Percentiles rank a stretch among this genome's conserved stretches.
Conservation (phyloP, 176 grass and related monocot species). For the Cenchrus fungigraminus region DNA sequence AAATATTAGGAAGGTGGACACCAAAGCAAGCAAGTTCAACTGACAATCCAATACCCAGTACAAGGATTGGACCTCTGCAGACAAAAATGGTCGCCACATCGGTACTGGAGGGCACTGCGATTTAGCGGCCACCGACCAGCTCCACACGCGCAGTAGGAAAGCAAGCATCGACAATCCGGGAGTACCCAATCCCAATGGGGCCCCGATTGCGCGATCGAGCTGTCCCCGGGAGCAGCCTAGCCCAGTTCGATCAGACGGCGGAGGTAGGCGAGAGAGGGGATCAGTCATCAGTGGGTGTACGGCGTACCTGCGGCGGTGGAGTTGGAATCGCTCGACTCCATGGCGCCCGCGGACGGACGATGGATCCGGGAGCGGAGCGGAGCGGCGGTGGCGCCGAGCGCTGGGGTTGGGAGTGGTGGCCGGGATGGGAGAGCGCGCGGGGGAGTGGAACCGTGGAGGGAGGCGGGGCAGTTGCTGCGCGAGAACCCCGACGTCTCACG, state of each 20-base stretch:
- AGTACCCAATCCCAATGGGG: neutral
- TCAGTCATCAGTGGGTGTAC: constrained; percentile 19
- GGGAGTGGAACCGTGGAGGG: neutral
- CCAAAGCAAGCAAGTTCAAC: neutral
- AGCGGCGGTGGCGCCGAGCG: neutral
- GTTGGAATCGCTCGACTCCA: constrained; percentile 37
- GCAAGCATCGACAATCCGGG: neutral
- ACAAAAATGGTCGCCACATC: constrained; percentile 15
- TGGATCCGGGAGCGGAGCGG: constrained; percentile 27
- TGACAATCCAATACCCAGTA: neutral
- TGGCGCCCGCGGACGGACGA: constrained; percentile 11
- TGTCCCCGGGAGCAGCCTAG: constrained; percentile 7
- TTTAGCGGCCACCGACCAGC: constrained; percentile 8
- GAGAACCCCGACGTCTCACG: neutral
- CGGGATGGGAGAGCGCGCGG: neutral
- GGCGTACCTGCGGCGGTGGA: constrained; percentile 45
- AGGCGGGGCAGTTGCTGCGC: constrained; percentile 1
- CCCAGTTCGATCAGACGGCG: constrained; percentile 6
- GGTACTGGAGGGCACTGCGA: neutral
- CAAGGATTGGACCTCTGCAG: neutral
- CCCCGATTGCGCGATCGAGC: constrained; percentile 20
- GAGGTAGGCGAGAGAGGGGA: neutral
- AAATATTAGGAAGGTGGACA: neutral
- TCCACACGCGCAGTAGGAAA: neutral
- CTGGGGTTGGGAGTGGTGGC: constrained; percentile 10